Base-by-base conservation (phyloP, 1,284 basidiomycete species). In the Cerrena zonata region DNA sequence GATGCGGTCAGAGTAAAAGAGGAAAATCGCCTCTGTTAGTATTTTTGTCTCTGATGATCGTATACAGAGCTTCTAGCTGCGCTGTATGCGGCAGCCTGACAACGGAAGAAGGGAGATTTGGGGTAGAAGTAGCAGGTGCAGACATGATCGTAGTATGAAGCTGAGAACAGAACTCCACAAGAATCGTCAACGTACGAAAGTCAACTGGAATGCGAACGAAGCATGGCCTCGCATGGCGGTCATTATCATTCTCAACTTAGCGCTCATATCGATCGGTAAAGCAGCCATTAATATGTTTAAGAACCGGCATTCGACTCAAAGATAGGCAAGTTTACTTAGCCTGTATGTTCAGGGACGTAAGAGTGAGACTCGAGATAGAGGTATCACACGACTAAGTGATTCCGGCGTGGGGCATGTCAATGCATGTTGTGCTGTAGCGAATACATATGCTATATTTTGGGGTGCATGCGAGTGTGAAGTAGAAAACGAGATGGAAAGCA, bases 41-140 rank as follows among this genome's bases (percentile, higher is more conserved):
- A 50, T 83, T 79, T 70, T 86, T 90, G 68, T 94, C 84, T 45
- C 94, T 74, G 65, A 99, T 95, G 70, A 97, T 95, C 13, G 96
- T 98, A 69, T 96, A 89, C 18, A 98, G 75, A 0, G 94, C 94
- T 69, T 98, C 94, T 26, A 99, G 84, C 71, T 96, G 93, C 2
- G 89, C 83, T 0, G 94, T 97, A 59, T 86, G 89, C 0, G 85
- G 83, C 1, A 95, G 77, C 2, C 88, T 91, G 64, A 86, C 84
- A n/a, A 93, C 89, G 18, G 87, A 91, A 0, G 84, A 76, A 12
- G 89, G 89, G 5, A 91, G 71, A 15, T 62, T 55, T 54, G 72
- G 70, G 4, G 71, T 62, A 3, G 68, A 63, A 21, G 66, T 44
- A 7, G 10, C 12, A 21, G 42, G 22, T 5, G 42, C 10, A 25